Percentiles rank a stretch among this genome's conserved stretches.
phyloP scores from a whole-genome alignment of 116 monocot genomes.

The Posidonia oceanica region DNA sequence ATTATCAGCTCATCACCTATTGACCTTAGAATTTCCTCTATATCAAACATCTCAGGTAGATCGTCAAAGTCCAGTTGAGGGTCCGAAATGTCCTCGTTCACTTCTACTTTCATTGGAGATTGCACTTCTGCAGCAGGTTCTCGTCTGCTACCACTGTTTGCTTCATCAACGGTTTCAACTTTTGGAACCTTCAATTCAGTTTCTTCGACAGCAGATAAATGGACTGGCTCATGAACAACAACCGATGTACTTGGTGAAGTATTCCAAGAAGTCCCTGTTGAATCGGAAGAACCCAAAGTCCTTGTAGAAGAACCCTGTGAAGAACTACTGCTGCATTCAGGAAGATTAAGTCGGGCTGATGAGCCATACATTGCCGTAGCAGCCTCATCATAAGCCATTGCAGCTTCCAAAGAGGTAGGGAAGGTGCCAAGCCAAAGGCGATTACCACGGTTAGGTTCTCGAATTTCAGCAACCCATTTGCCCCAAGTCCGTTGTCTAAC shows the following conservation, averaged over 20 bases:
- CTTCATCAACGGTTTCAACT: not conserved
- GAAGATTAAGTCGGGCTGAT: conserved; percentile 17
- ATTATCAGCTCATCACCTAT: conserved; percentile 19
- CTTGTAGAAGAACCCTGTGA: not conserved
- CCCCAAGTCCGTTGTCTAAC: conserved; percentile 22
- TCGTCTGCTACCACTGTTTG: not conserved
- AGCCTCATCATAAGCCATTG: conserved; percentile 13
- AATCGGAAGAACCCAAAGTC: not conserved
- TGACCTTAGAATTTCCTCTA: conserved; percentile 36
- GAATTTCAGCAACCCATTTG: conserved; percentile 17
- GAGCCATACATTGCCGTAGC: conserved; percentile 12
- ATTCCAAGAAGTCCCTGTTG: not conserved
- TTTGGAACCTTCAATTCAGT: not conserved
- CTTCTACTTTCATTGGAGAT: not conserved
- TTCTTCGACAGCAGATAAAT: not conserved
- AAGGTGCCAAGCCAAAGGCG: conserved; percentile 16
- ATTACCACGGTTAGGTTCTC: conserved; percentile 8
- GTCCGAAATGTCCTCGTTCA: not conserved
- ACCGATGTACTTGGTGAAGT: not conserved
- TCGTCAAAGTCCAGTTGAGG: conserved; percentile 1
- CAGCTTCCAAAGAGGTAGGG: conserved; percentile 14
- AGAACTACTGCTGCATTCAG: conserved; percentile 7
- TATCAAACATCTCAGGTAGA: conserved; percentile 25
- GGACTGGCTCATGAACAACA: not conserved
- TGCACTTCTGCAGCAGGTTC: not conserved